phyloP scores from a whole-genome alignment of 2,329 filamentous ascomycete species.

The Fonsecaea nubica region DNA sequence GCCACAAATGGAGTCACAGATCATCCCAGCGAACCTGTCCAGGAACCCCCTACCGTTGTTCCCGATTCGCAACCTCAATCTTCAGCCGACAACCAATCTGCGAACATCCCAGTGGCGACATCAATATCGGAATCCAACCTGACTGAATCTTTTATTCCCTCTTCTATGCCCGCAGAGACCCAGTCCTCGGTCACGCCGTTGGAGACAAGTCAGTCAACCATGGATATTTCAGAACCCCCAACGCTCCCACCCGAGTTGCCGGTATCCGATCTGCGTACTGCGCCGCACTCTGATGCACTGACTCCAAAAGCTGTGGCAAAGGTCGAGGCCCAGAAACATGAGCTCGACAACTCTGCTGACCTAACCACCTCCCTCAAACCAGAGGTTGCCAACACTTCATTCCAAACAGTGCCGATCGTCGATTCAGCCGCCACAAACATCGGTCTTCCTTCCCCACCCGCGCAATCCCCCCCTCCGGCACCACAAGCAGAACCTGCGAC shows the following conservation, averaged over 20 bases:
- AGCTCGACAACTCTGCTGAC: constrained; percentile 39
- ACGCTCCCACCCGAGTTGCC: constrained; percentile 36
- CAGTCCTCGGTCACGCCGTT: constrained; percentile 30
- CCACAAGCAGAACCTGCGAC: constrained; percentile 45
- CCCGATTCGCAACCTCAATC: constrained; percentile 34
- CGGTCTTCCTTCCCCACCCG: constrained; percentile 35
- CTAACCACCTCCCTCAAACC: constrained; percentile 14
- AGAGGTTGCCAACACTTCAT: constrained; percentile 18
- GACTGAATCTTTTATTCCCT: constrained; percentile 34
- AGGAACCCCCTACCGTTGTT: constrained; percentile 17
- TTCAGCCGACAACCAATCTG: constrained; percentile 13
- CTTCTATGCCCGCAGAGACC: constrained; percentile 35
- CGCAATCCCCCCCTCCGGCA: constrained; percentile 40
- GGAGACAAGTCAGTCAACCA: constrained; percentile 27
- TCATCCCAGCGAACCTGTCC: constrained; percentile 10
- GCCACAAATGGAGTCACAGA: constrained; percentile 25
- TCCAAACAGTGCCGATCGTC: constrained; percentile 4
- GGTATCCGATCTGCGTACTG: constrained; percentile 41
- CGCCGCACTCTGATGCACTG: constrained; percentile 38
- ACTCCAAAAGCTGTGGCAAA: constrained; percentile 35
- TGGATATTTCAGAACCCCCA: constrained; percentile 28
- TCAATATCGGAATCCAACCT: constrained; percentile 23
- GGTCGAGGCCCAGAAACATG: constrained; percentile 41
- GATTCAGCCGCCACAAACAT: constrained; percentile 25
- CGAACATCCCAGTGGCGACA: constrained; percentile 15